A percentile compares a stretch with the other conserved stretches of the same genome.
These are phyloP conservation scores for Larix sibirica DNA, from an alignment of 83 land plant species.

Conservation along the genomic window DNA sequence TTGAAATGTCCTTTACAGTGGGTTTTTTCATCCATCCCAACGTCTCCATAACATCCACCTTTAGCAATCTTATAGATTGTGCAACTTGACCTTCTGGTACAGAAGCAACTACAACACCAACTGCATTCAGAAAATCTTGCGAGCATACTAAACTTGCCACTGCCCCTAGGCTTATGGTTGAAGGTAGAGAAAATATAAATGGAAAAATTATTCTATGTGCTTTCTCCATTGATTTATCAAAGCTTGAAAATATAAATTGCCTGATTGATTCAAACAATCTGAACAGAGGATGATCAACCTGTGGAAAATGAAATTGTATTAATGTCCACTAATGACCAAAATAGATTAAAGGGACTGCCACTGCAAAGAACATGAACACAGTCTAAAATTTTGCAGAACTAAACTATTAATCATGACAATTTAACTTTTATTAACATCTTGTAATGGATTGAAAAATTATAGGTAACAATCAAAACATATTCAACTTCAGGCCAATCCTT, in stretches of 20 bases:
- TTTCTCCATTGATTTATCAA: neutral
- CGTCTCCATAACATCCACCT: slow-evolving; percentile 38
- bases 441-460: neutral
- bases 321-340: neutral
- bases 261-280: slow-evolving; percentile 48
- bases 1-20: neutral
- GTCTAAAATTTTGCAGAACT: neutral
- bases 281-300: slow-evolving; percentile 48
- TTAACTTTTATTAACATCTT: neutral
- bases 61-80: slow-evolving; percentile 32
- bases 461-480: neutral
- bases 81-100: slow-evolving; percentile 69
- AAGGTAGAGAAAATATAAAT: slow-evolving; percentile 8
- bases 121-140: slow-evolving; percentile 25
- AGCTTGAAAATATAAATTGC: slow-evolving; percentile 10
- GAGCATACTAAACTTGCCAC: slow-evolving; percentile 34
- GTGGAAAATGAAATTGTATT: slow-evolving; percentile 9
- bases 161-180: slow-evolving; percentile 24
- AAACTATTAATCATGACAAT: neutral
- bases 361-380: neutral
- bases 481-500: neutral
- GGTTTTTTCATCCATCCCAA: slow-evolving; percentile 47
- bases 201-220: neutral
- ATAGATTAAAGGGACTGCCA: neutral
- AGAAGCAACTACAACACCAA: slow-evolving; percentile 39